phyloP scores from a whole-genome alignment of 345 rosid genomes.

The Aegle marmelos region DNA sequence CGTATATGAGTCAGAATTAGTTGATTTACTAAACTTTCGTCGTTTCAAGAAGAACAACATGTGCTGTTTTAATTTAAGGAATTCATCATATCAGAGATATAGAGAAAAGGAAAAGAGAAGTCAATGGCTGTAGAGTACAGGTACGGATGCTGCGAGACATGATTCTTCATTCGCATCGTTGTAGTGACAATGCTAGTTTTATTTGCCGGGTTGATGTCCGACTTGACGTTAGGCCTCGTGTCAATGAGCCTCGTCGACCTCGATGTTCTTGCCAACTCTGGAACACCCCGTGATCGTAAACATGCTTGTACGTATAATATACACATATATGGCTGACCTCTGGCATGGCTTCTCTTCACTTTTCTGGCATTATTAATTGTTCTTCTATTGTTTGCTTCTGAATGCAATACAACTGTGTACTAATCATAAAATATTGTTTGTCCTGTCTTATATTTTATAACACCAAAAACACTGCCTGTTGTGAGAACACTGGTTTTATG shows the following conservation, averaged over 20 bases:
- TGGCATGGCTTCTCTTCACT: neutral
- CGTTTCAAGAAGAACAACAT: too few relatives aligned
- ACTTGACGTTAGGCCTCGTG: constrained; percentile 73
- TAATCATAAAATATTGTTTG: neutral
- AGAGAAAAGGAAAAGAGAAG: neutral
- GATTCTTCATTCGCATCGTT: constrained; percentile 37
- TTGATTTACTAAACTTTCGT: constrained; percentile 2
- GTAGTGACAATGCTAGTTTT: constrained; percentile 35
- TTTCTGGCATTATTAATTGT: neutral
- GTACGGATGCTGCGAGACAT: constrained; percentile 43
- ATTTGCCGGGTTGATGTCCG: constrained; percentile 74
- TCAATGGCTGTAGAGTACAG: constrained; percentile 47
- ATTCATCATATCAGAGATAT: neutral
- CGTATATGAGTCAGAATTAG: neutral
- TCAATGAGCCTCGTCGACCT: constrained; percentile 73
- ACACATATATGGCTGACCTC: too few relatives aligned
- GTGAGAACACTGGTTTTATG: too few relatives aligned
- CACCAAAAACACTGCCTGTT: constrained; percentile 63
- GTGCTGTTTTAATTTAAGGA: too few relatives aligned
- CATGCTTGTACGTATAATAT: constrained; percentile 39
- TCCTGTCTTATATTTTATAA: neutral
- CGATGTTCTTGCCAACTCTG: constrained; percentile 66
- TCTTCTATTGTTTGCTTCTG: neutral
- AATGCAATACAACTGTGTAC: too few relatives aligned
- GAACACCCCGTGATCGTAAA: constrained; percentile 46